phyloP scores from a whole-genome alignment of 495 filamentous ascomycete species.

The Friedmanniomyces simplex region DNA sequence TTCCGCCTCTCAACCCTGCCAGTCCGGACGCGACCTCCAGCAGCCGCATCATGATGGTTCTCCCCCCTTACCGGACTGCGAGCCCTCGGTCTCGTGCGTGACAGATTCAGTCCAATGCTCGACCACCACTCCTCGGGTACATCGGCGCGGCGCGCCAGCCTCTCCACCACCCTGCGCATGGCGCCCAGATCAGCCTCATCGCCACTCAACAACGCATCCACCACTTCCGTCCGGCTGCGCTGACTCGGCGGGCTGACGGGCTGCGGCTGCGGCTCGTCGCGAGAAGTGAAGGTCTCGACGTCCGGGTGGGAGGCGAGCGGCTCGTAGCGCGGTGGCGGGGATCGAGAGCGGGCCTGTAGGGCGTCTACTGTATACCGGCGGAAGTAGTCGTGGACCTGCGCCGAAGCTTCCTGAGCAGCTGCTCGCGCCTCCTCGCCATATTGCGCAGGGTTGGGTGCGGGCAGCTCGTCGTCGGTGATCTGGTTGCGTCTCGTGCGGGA shows the following conservation, averaged over 20 bases:
- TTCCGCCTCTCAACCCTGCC: conserved; percentile 9
- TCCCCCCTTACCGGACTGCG: neutral
- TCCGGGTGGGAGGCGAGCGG: conserved; percentile 13
- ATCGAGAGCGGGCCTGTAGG: neutral
- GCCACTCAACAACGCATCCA: conserved; percentile 13
- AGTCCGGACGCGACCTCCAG: conserved; percentile 1
- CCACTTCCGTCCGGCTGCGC: conserved; percentile 5
- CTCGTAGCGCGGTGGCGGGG: conserved; percentile 6
- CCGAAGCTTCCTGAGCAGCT: conserved; percentile 1
- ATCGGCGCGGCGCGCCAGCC: conserved; percentile 54
- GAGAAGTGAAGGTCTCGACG: conserved; percentile 51
- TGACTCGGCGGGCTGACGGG: conserved; percentile 24
- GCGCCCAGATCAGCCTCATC: conserved; percentile 41
- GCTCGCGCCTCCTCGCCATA: neutral
- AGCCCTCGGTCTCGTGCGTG: conserved; percentile 22
- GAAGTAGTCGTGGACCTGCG: conserved; percentile 12
- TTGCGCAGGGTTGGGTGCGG: conserved; percentile 3
- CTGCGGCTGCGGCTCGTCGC: conserved; percentile 10
- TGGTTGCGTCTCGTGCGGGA: neutral
- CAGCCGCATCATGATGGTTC: neutral
- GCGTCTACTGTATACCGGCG: conserved; percentile 5
- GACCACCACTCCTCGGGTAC: conserved; percentile 73
- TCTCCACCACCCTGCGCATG: conserved; percentile 58
- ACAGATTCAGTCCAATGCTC: conserved; percentile 56
- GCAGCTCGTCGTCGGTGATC: neutral